Conservation (phyloP, 176 grass and related monocot genomes). For the Oryza rufipogon region DNA sequence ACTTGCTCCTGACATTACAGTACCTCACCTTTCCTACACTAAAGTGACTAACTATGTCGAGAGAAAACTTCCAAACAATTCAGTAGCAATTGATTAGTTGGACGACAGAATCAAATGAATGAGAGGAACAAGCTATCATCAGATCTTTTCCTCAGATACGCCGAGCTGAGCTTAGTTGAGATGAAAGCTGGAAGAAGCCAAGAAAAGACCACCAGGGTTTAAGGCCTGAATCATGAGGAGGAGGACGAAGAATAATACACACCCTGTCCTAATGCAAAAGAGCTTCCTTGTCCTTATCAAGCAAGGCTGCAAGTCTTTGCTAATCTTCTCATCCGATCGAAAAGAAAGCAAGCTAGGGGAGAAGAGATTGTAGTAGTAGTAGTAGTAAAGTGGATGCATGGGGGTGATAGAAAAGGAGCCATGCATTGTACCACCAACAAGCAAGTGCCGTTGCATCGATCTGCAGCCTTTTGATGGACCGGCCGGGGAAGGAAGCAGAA, state of each 20-base stretch:
- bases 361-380: not conserved
- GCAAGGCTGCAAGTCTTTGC: slow-evolving; percentile 37
- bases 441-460: not conserved
- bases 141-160: slow-evolving; percentile 16
- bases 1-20: slow-evolving; percentile 35
- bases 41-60: not conserved
- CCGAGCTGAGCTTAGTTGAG: not conserved
- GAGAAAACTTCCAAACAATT: not conserved
- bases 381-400: slow-evolving; percentile 27
- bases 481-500: no score
- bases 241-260: slow-evolving; percentile 12
- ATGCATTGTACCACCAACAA: not conserved
- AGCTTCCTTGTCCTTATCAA: slow-evolving; percentile 45
- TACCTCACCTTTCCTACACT: not conserved
- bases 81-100: not conserved
- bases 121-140: slow-evolving; percentile 30
- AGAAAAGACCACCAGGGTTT: not conserved
- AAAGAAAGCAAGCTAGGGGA: not conserved
- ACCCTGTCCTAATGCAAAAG: slow-evolving; percentile 32
- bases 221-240: not conserved
- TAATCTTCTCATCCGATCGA: slow-evolving; percentile 17
- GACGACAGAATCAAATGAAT: slow-evolving; percentile 5
- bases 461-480: not conserved
- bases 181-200: slow-evolving; percentile 23
- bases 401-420: not conserved